phyloP scores from a whole-genome alignment of 1,284 basidiomycete species.

The Rhodotorula glutinis region DNA sequence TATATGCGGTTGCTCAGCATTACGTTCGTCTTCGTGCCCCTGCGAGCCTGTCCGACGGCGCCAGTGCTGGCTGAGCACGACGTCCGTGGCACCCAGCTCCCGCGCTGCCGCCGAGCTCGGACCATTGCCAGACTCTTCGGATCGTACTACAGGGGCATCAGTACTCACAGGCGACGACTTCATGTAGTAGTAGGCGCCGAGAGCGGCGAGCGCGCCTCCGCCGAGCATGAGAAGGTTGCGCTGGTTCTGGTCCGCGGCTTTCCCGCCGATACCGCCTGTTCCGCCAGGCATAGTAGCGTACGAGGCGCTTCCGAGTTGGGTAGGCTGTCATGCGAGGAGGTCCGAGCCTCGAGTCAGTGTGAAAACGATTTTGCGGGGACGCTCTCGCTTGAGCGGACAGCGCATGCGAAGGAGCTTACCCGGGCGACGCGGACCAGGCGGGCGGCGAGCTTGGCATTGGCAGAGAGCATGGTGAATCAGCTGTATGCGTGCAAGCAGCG shows the following conservation, averaged over 20 bases:
- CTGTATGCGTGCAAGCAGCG: no score
- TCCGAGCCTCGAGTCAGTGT: background rate
- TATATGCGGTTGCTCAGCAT: no score
- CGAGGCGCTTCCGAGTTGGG: background rate
- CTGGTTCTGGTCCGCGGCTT: background rate
- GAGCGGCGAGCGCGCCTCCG: background rate
- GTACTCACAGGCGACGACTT: background rate
- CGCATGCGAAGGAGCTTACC: no score
- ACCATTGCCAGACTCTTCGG: background rate
- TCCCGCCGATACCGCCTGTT: background rate
- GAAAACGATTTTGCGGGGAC: background rate
- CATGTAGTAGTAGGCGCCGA: constrained; percentile 1
- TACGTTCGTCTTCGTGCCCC: no score
- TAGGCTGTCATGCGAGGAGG: background rate
- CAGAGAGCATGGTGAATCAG: no score
- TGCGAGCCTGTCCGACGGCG: background rate
- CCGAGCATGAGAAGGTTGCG: constrained; percentile 4
- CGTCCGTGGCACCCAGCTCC: no score
- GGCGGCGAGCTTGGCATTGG: no score
- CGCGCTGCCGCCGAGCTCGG: background rate
- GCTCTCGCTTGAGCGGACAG: no score
- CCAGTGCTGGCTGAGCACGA: background rate
- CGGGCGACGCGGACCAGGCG: no score
- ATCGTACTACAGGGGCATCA: background rate
- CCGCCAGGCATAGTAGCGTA: background rate